These are phyloP conservation scores for Hypoxylon sp. DNA, from an alignment of 2,329 filamentous ascomycete species.

Conservation along the genomic window DNA sequence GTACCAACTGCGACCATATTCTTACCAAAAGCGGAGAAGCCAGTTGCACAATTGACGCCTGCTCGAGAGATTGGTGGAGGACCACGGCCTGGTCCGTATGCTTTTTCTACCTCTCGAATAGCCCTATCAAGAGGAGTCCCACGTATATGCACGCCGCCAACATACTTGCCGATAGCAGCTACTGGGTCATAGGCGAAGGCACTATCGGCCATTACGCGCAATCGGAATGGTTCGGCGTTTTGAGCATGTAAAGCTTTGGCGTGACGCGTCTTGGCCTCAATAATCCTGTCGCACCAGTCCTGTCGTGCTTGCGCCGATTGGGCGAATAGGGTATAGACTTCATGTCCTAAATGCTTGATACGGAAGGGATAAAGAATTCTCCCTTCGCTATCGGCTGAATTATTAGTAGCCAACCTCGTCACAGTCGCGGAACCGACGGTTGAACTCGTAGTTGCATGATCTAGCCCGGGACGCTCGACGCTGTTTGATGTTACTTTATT, in stretches of 20 bases:
- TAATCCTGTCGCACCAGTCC: constrained; percentile 94
- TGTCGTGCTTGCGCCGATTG: constrained; percentile 79
- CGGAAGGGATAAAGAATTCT: constrained; percentile 94
- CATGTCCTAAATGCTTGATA: constrained; percentile 94
- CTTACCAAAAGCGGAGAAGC: constrained; percentile 87
- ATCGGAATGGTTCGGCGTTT: constrained; percentile 94
- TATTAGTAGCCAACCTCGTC: constrained; percentile 60
- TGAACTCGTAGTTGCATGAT: constrained; percentile 77
- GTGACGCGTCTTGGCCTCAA: constrained; percentile 94
- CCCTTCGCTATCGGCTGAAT: constrained; percentile 79
- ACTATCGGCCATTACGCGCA: constrained; percentile 92
- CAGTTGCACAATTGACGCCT: constrained; percentile 91
- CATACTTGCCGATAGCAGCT: constrained; percentile 71
- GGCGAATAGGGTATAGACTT: constrained; percentile 92
- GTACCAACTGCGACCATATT: constrained; percentile 94
- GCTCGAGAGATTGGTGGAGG: constrained; percentile 86
- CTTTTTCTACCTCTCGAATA: constrained; percentile 87
- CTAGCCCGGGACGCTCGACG: constrained; percentile 70
- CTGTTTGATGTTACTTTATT: constrained; percentile 69
- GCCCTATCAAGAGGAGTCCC: constrained; percentile 93
- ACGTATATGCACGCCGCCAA: constrained; percentile 79
- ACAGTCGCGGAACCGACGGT: constrained; percentile 70
- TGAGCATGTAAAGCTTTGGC: constrained; percentile 90
- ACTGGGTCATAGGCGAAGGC: constrained; percentile 85
- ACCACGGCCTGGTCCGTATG: constrained; percentile 78